A percentile compares a stretch with the other conserved stretches of the same genome.
These are phyloP conservation scores for Mycena latifolia DNA, from an alignment of 768 basidiomycete species.

Conservation along the genomic window DNA sequence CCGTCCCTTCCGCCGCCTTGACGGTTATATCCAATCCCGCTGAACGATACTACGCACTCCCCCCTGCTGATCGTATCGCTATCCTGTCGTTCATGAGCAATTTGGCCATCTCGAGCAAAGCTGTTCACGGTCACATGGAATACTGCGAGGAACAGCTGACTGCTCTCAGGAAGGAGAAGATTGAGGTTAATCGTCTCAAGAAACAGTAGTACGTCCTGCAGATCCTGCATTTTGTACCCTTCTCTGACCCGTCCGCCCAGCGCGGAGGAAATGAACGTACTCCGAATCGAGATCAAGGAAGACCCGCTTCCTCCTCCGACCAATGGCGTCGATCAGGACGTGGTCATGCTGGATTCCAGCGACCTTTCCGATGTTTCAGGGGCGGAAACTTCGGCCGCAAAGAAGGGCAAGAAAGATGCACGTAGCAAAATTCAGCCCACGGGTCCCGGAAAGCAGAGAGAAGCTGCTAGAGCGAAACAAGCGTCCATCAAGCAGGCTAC, in stretches of 20 bases:
- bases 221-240: constrained; percentile 11
- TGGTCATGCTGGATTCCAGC: constrained; percentile 72
- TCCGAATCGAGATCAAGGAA: constrained; percentile 70
- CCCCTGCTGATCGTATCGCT: constrained; percentile 83
- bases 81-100: constrained; percentile 93
- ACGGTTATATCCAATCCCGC: constrained; percentile 63
- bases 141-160: constrained; percentile 91
- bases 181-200: constrained; percentile 92
- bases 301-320: constrained; percentile 43
- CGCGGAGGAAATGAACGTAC: constrained; percentile 78
- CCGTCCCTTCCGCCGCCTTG: constrained; percentile 53
- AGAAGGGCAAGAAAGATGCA: constrained; percentile 69
- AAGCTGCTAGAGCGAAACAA: constrained; percentile 81
- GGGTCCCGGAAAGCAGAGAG: constrained; percentile 83
- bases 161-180: constrained; percentile 93
- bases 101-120: constrained; percentile 90
- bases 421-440: constrained; percentile 65
- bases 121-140: constrained; percentile 91
- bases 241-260: constrained; percentile 51
- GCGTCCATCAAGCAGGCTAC: constrained; percentile 85
- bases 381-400: constrained; percentile 73
- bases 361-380: constrained; percentile 79
- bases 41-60: constrained; percentile 80
- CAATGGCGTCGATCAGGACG: constrained; percentile 68
- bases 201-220: constrained; percentile 81